These are phyloP conservation scores for Podospora pseudoanserina DNA, from an alignment of 495 filamentous ascomycete species.

Conservation along the genomic window DNA sequence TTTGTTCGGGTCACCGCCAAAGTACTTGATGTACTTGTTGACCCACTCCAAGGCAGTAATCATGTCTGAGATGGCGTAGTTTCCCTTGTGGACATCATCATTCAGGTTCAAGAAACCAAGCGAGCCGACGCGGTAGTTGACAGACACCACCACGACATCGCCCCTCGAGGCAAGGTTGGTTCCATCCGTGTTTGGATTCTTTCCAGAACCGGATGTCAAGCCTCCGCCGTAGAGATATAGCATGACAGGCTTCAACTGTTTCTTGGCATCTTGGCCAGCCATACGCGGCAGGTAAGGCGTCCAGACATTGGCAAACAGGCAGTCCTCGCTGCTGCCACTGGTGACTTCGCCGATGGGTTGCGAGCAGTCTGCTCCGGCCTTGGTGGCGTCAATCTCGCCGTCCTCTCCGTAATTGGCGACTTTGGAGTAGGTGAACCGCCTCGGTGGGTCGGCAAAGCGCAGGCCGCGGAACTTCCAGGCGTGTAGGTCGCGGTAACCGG, in stretches of 20 bases:
- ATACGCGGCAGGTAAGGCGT: conserved; percentile 35
- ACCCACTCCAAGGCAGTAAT: conserved; percentile 56
- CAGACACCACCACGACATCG: conserved; percentile 44
- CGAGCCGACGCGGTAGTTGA: conserved; percentile 32
- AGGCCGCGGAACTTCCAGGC: conserved; percentile 42
- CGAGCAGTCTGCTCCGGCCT: conserved; percentile 31
- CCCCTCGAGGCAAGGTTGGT: conserved; percentile 44
- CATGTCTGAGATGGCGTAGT: conserved; percentile 33
- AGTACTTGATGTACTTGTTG: conserved; percentile 58
- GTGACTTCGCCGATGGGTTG: conserved; percentile 33
- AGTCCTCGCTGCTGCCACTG: conserved; percentile 35
- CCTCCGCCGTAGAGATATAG: conserved; percentile 41
- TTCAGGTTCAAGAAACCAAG: conserved; percentile 31
- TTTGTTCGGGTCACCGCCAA: conserved; percentile 59
- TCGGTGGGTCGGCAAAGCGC: conserved; percentile 38
- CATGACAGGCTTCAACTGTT: conserved; percentile 35
- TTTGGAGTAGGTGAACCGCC: conserved; percentile 34
- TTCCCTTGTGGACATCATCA: conserved; percentile 32
- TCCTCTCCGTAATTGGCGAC: conserved; percentile 21
- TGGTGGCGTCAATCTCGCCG: conserved; percentile 23
- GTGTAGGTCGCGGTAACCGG: conserved; percentile 39
- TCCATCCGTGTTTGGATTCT: conserved; percentile 39
- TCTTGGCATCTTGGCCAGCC: conserved; percentile 6
- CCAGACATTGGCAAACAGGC: conserved; percentile 42
- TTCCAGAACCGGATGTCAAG: conserved; percentile 32